Evolutionary conservation across 2,329 filamentous ascomycete genomes (phyloP).

Genomic region (Clonostachys chloroleuca): DNA sequence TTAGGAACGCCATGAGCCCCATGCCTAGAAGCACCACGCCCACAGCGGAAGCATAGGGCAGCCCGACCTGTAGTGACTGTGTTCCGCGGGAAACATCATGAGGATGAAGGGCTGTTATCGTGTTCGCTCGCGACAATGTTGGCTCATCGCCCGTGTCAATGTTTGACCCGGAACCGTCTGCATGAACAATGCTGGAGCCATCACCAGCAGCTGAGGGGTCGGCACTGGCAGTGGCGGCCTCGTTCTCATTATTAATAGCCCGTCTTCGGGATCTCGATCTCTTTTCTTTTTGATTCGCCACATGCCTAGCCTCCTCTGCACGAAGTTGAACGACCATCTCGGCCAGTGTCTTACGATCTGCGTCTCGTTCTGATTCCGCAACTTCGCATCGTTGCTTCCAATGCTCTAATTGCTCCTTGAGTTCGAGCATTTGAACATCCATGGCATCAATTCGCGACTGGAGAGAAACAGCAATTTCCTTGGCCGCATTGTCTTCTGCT

Average conservation of each 20-base stretch:
- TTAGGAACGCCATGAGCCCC: constrained; percentile 82
- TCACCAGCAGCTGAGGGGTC: not conserved
- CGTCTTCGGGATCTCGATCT: constrained; percentile 26
- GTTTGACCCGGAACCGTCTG: constrained; percentile 11
- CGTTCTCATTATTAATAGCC: not conserved
- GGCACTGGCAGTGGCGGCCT: not conserved
- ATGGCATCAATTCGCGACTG: constrained; percentile 73
- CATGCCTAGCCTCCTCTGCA: constrained; percentile 52
- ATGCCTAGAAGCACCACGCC: constrained; percentile 78
- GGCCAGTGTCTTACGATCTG: constrained; percentile 68
- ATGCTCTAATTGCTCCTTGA: constrained; percentile 74
- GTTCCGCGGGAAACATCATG: constrained; percentile 20
- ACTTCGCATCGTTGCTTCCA: constrained; percentile 75
- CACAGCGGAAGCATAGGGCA: constrained; percentile 78
- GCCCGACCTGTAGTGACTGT: constrained; percentile 41
- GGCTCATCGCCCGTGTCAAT: constrained; percentile 31
- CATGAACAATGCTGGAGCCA: constrained; percentile 1
- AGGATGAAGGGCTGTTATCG: constrained; percentile 33
- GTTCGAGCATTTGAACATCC: constrained; percentile 73
- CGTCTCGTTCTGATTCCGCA: constrained; percentile 73
- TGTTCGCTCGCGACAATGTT: constrained; percentile 42
- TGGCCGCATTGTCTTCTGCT: constrained; percentile 8
- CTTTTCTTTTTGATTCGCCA: constrained; percentile 33
- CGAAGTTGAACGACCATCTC: constrained; percentile 87
- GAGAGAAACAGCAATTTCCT: constrained; percentile 18